Conservation (phyloP, 192 early-diverging fungal species). For the Glomus cerebriforme region DNA sequence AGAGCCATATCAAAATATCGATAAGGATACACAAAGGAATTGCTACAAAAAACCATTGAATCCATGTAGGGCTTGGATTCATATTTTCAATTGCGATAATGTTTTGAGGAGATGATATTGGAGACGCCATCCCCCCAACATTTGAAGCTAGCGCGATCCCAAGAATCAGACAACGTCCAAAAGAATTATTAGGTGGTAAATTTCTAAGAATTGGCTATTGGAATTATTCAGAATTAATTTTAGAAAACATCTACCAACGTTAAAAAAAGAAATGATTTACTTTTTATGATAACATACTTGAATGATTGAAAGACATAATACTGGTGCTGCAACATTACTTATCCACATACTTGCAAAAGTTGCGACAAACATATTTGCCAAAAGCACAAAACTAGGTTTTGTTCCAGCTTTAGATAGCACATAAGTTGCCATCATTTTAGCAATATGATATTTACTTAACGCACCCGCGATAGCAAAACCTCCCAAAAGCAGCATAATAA, state of each 20-base stretch:
- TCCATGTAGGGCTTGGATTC: slow-evolving; percentile 86
- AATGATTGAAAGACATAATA: slow-evolving; percentile 92
- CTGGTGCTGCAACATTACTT: slow-evolving; percentile 94
- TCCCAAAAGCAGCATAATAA: slow-evolving; percentile 94
- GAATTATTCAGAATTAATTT: background rate
- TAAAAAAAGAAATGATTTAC: background rate
- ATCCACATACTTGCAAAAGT: slow-evolving; percentile 99
- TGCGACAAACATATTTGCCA: slow-evolving; percentile 95
- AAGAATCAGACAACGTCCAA: slow-evolving; percentile 85
- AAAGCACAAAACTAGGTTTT: slow-evolving; percentile 76
- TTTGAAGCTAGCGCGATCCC: slow-evolving; percentile 98
- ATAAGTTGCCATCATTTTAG: slow-evolving; percentile 83
- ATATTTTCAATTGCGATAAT: slow-evolving; percentile 94
- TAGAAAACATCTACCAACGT: background rate
- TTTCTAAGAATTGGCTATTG: slow-evolving; percentile 87
- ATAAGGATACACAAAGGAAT: slow-evolving; percentile 82
- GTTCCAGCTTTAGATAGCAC: slow-evolving; percentile 92
- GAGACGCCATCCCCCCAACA: slow-evolving; percentile 96
- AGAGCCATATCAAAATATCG: slow-evolving; percentile 80
- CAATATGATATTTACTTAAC: slow-evolving; percentile 94
- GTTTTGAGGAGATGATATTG: slow-evolving; percentile 97
- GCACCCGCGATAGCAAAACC: slow-evolving; percentile 94
- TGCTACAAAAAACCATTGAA: slow-evolving; percentile 86
- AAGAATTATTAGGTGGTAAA: slow-evolving; percentile 75
- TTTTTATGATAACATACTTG: slow-evolving; percentile 49